Evolutionary conservation across 2,329 filamentous ascomycete species (phyloP).

Genomic region (Ophiocordyceps camponoti-floridani): DNA sequence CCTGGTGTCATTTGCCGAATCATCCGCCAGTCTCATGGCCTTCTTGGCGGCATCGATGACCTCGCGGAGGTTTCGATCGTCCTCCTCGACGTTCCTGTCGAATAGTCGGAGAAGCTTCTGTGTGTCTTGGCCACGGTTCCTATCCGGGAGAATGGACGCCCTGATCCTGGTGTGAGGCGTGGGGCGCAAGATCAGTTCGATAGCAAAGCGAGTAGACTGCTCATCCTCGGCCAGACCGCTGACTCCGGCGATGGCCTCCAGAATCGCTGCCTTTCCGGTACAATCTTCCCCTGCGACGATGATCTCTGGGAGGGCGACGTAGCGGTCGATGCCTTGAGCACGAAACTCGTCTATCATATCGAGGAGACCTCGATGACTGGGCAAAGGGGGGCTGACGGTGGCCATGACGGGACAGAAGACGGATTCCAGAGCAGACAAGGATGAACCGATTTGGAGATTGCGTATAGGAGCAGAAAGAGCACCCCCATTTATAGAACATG

Average conservation of each 20-base stretch:
- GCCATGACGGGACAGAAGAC: slow-evolving; percentile 4
- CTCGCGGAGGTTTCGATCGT: slow-evolving; percentile 9
- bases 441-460: background rate
- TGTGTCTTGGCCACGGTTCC: slow-evolving; percentile 9
- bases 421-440: background rate
- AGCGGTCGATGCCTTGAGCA: slow-evolving; percentile 3
- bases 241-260: slow-evolving; percentile 45
- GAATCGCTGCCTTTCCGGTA: slow-evolving; percentile 45
- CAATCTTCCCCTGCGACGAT: slow-evolving; percentile 45
- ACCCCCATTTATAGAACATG: background rate
- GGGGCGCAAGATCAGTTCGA: slow-evolving; percentile 39
- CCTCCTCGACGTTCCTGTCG: slow-evolving; percentile 2
- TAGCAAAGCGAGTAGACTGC: slow-evolving; percentile 45
- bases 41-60: slow-evolving; percentile 21
- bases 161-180: slow-evolving; percentile 13
- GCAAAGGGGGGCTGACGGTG: slow-evolving; percentile 2
- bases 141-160: slow-evolving; percentile 14
- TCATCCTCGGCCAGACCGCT: slow-evolving; percentile 39
- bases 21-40: slow-evolving; percentile 27
- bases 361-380: slow-evolving; percentile 4
- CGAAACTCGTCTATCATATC: slow-evolving; percentile 6
- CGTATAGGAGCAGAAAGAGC: background rate
- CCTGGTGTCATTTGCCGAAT: slow-evolving; percentile 19
- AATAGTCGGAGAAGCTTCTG: slow-evolving; percentile 11
- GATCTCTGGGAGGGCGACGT: slow-evolving; percentile 24